phyloP scores from a whole-genome alignment of 2,329 filamentous ascomycete species.

The Fusarium chuoi region DNA sequence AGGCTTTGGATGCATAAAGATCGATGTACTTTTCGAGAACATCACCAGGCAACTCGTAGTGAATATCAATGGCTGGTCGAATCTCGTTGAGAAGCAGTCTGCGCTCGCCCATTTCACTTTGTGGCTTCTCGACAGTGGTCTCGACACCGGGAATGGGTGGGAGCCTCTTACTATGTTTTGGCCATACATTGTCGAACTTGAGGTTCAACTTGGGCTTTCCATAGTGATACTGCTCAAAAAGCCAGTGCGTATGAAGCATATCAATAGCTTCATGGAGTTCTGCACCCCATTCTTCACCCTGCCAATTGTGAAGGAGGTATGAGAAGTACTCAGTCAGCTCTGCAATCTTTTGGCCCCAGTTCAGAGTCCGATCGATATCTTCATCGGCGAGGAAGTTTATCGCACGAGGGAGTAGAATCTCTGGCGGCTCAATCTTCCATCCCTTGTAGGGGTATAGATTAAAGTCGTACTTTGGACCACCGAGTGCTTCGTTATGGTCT shows the following conservation, averaged over 20 bases:
- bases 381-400: constrained; percentile 61
- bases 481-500: background rate
- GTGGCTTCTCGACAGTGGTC: background rate
- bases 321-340: constrained; percentile 54
- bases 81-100: constrained; percentile 23
- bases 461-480: background rate
- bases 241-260: constrained; percentile 49
- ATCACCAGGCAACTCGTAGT: constrained; percentile 37
- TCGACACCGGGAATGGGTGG: constrained; percentile 38
- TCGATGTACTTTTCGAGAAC: constrained; percentile 27
- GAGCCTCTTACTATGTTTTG: constrained; percentile 41
- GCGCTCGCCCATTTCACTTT: constrained; percentile 23
- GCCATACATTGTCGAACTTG: constrained; percentile 35
- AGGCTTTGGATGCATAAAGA: constrained; percentile 17
- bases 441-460: constrained; percentile 46
- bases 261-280: constrained; percentile 45
- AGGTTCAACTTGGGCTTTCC: constrained; percentile 42
- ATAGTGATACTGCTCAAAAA: constrained; percentile 52
- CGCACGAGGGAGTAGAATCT: constrained; percentile 46
- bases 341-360: constrained; percentile 52
- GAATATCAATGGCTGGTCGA: constrained; percentile 34
- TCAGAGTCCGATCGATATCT: constrained; percentile 54
- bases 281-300: constrained; percentile 44
- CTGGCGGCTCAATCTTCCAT: constrained; percentile 49
- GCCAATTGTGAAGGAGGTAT: constrained; percentile 44